A percentile compares a stretch with the other conserved stretches of the same genome.
Evolutionary conservation across 441 rosid species (phyloP).

Genomic region (Croton laevigatus): DNA sequence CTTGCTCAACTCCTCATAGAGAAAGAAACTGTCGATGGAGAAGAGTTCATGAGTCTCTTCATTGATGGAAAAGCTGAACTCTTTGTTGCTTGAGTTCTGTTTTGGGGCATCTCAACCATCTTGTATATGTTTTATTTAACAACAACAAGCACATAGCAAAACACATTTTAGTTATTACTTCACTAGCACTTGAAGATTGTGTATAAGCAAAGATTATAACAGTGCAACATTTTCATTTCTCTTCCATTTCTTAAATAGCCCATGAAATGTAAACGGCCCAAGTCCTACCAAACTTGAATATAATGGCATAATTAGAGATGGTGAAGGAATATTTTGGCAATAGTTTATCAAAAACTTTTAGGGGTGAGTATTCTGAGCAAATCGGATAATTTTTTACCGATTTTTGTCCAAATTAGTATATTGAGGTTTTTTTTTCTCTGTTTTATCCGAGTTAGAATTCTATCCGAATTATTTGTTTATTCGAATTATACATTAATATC

Average conservation of each 20-base stretch:
- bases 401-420: too few species aligned
- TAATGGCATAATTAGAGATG: too few species aligned
- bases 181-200: not conserved
- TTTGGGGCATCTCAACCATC: not conserved
- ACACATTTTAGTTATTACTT: not conserved
- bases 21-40: constrained; percentile 87
- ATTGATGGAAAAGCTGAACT: constrained; percentile 86
- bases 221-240: not conserved
- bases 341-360: too few species aligned
- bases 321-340: too few species aligned
- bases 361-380: too few species aligned
- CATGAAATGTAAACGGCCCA: too few species aligned
- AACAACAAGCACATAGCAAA: not conserved
- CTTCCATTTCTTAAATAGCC: not conserved
- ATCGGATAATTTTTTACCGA: too few species aligned
- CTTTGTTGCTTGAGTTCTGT: constrained; percentile 39
- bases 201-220: not conserved
- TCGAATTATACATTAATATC: too few species aligned
- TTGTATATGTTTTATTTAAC: constrained; percentile 21
- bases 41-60: constrained; percentile 90
- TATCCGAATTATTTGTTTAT: too few species aligned
- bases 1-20: constrained; percentile 83
- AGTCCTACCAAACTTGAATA: too few species aligned
- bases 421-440: too few species aligned
- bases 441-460: too few species aligned